Evolutionary conservation across 345 rosid species (phyloP).

Genomic region (Adansonia digitata): DNA sequence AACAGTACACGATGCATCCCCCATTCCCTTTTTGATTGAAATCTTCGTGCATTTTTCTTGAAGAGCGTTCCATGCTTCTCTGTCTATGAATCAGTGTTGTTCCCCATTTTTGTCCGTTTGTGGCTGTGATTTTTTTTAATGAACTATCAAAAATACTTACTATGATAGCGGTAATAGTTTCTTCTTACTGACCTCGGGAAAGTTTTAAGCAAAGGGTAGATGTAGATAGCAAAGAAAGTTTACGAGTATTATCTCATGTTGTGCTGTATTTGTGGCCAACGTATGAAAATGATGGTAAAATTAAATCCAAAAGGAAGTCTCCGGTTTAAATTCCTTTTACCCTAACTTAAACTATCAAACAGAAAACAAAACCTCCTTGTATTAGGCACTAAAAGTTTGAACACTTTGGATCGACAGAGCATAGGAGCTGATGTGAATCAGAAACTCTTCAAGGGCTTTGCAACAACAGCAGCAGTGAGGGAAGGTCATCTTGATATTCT

Average conservation of each 20-base stretch:
- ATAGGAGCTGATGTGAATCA: constrained; percentile 91
- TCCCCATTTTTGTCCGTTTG: constrained; percentile 21
- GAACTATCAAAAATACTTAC: neutral
- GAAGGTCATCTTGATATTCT: constrained; percentile 79
- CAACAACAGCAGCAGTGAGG: constrained; percentile 88
- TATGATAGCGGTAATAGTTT: neutral
- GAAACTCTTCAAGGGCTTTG: constrained; percentile 88
- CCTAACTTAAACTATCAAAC: neutral
- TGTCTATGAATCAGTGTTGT: constrained; percentile 26
- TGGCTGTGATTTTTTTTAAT: neutral
- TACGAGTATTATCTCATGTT: neutral
- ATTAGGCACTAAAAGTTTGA: constrained; percentile 17
- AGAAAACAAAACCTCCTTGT: neutral
- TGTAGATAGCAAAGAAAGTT: neutral
- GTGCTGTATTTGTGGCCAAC: neutral
- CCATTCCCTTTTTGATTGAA: constrained; percentile 10
- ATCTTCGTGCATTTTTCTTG: constrained; percentile 2
- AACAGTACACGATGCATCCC: constrained; percentile 24
- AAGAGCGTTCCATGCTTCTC: constrained; percentile 23
- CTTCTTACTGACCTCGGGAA: neutral
- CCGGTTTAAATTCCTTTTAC: neutral
- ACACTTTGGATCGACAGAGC: constrained; percentile 45
- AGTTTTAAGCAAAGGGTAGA: neutral
- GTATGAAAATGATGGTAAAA: neutral
- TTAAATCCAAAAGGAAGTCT: neutral